Base-by-base conservation (phyloP, 2,329 filamentous ascomycete genomes). In the Claviceps sp. region DNA sequence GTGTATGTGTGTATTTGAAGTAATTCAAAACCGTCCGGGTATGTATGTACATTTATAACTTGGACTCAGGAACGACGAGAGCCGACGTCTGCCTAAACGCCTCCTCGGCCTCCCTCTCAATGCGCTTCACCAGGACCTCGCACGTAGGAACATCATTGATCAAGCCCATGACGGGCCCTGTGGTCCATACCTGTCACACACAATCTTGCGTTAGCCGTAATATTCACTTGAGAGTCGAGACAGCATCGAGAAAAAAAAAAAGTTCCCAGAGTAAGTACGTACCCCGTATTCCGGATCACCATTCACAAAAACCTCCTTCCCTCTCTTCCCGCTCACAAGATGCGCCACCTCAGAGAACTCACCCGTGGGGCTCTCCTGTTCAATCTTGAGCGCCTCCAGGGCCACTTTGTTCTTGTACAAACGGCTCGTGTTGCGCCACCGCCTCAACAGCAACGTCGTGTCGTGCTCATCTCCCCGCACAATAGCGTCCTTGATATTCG, bases 401-500 rank as follows among this genome's bases (percentile, higher is more conserved):
- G 88, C 82, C 50, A 96, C 86, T 72, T 93, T 90, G 71, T 98
- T 98, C 67, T 82, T 84, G 72, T 86, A 98, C 61, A 97, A 70
- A 13, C 93, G 77, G 47, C 81, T 85, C 1, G 93, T 98, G 70
- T 98, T 98, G 70, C 78, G 88, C 91, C 93, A 98, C 58, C 90
- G 77, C 51, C 91, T 74, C 63, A 98, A 74, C 24, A 98, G 81
- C 50, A 98, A 77, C 58, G 89, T 82, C 0, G 93, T 98, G 67
- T 97, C 88, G 22, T 86, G 89, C 75, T 98, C 93, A 57, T 88
- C 77, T 1, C 90, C 86, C 52, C 81, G 77, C 49, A 96, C 89
- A 62, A 98, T 98, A 59, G 86, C 77, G 67, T 94, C 77, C 77
- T 98, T 98, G 73, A 98, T 88, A 59, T 95, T 95, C 48, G 81